Evolutionary conservation across 495 filamentous ascomycete species (phyloP).

Genomic region (Daldinia vernicosa): DNA sequence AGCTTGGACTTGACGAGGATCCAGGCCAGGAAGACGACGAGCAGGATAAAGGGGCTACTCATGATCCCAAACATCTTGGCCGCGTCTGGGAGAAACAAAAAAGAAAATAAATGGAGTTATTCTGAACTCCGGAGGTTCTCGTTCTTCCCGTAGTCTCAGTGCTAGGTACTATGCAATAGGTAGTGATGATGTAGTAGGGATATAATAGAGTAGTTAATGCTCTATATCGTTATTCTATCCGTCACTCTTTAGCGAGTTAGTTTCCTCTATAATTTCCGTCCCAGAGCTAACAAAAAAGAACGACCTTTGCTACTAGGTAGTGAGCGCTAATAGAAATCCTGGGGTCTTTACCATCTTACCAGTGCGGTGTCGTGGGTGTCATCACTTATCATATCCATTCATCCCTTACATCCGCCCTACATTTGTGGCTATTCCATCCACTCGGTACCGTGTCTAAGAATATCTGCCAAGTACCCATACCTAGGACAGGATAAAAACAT

Average conservation of each 20-base stretch:
- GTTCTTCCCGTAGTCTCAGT: not conserved
- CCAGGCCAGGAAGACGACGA: slow-evolving; percentile 21
- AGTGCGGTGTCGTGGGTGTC: slow-evolving; percentile 2
- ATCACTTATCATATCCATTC: slow-evolving; percentile 16
- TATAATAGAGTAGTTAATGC: not conserved
- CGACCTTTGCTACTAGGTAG: slow-evolving; percentile 4
- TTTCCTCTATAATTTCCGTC: slow-evolving; percentile 5
- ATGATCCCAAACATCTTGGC: slow-evolving; percentile 28
- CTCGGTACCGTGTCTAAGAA: slow-evolving; percentile 2
- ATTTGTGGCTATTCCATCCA: not conserved
- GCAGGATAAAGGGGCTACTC: slow-evolving; percentile 12
- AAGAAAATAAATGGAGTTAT: not conserved
- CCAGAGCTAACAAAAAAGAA: not conserved
- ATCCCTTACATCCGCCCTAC: not conserved
- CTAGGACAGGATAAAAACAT: slow-evolving; percentile 9
- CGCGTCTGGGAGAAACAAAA: not conserved
- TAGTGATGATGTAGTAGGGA: not conserved
- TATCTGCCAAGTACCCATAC: not conserved
- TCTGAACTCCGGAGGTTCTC: not conserved
- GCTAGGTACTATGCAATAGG: no score
- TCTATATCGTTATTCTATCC: not conserved
- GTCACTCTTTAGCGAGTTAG: not conserved
- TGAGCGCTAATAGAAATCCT: slow-evolving; percentile 13
- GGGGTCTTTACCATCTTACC: slow-evolving; percentile 1
- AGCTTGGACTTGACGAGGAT: slow-evolving; percentile 38